Evolutionary conservation across 2,329 filamentous ascomycete genomes (phyloP).

Genomic region (Davidsoniella neocaledoniae): DNA sequence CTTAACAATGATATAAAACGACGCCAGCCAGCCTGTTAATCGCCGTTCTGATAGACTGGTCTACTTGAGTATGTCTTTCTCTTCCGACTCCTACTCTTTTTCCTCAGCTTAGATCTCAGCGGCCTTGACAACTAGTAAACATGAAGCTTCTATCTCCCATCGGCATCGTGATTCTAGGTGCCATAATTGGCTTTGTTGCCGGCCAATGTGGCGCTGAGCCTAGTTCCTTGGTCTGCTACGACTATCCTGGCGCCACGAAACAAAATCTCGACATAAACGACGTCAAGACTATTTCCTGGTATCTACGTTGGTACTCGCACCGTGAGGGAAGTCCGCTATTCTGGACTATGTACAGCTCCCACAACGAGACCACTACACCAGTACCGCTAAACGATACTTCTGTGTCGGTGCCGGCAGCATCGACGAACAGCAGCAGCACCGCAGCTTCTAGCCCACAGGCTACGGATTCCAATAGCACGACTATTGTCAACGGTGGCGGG

Average conservation of each 20-base stretch:
- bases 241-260: constrained; percentile 10
- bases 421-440: background rate
- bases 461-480: background rate
- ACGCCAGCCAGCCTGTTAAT: too few species aligned
- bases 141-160: background rate
- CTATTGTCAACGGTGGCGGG: background rate
- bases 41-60: too few species aligned
- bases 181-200: background rate
- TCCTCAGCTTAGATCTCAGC: too few species aligned
- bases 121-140: background rate
- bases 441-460: background rate
- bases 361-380: constrained; percentile 9
- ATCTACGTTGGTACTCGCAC: constrained; percentile 12
- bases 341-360: constrained; percentile 11
- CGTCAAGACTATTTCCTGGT: constrained; percentile 11
- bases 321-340: constrained; percentile 9
- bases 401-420: background rate
- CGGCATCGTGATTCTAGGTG: background rate
- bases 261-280: constrained; percentile 10
- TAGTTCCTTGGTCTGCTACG: constrained; percentile 10
- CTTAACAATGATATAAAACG: too few species aligned
- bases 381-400: constrained; percentile 6
- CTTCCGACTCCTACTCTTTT: too few species aligned
- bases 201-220: constrained; percentile 7
- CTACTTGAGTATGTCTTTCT: too few species aligned